Evolutionary conservation across 1,139 yeast genomes (phyloP), one percentile per base, ranked within the genome.

Genomic region (Zygosaccharomyces pseudobailii): DNA sequence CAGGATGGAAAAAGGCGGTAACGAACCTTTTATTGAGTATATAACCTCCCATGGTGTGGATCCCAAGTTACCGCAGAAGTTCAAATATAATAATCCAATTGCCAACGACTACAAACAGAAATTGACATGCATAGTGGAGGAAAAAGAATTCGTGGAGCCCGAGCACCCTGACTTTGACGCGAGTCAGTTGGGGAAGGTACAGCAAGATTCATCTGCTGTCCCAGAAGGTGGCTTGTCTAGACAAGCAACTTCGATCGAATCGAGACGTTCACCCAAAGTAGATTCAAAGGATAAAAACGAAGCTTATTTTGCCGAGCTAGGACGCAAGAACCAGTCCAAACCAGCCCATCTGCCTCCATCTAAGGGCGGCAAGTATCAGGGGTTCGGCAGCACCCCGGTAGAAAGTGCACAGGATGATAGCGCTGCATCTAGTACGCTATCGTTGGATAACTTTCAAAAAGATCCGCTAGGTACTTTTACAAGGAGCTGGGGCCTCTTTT

Each of bases 1-100:
- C 53, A 74, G 94, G 56, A 90, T 94, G 98, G 96, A 92, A 61
- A 74, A 82, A 52, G 98, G 99, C 51, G 99, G 99, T 23, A 92
- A 92, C 65, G 87, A 81, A 53, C 78, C 80, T 35, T 85, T 94
- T 57, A 78, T 74, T 33, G 74, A 71, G 46, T 92, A 82, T 65
- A 84, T 90, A 63, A 75, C 73, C 43, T 70, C 74, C 19, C 82
- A 89, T 65, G 96, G 96, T n/a, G 68, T 90, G 32, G 89, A 84
- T 62, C 62, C 78, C 53, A 59, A 69, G 23, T 68, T 81, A 51
- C 84, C 90, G 17, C 82, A 89, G 36, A 80, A 82, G 60, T 67
- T 74, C 51, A 92, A 92, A 70, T 92, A 87, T 68, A 86, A 87
- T 65, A 88, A 90, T 57, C 82, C 82, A 42, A 88, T 88, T 38